These are phyloP conservation scores for Cyberlindnera bimundalis DNA, from an alignment of 805 yeast species.

Conservation along the genomic window DNA sequence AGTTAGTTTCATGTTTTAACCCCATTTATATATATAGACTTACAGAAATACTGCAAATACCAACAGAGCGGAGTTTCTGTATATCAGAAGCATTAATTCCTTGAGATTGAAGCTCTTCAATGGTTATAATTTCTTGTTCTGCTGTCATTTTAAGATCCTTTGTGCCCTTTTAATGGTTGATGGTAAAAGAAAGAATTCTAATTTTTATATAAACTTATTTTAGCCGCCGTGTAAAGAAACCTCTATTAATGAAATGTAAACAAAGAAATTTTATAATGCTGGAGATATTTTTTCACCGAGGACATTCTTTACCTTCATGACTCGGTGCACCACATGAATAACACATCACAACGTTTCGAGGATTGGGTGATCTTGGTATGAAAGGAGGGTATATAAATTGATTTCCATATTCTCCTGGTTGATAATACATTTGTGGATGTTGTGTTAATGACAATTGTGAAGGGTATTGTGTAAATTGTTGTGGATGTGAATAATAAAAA, in stretches of 20 bases:
- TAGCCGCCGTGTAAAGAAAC: too few relatives aligned
- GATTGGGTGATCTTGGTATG: neutral
- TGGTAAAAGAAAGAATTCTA: too few relatives aligned
- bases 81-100: slow-evolving; percentile 39
- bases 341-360: slow-evolving; percentile 4
- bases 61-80: slow-evolving; percentile 61
- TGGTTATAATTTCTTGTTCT: slow-evolving; percentile 31
- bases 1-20: too few relatives aligned
- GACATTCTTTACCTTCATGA: slow-evolving; percentile 19
- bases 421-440: neutral
- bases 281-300: too few relatives aligned
- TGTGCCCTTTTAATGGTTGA: too few relatives aligned
- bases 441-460: neutral
- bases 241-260: too few relatives aligned
- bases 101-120: slow-evolving; percentile 45
- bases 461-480: too few relatives aligned
- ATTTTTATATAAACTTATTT: too few relatives aligned
- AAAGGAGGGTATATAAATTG: slow-evolving; percentile 4
- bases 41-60: slow-evolving; percentile 64
- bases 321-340: slow-evolving; percentile 18
- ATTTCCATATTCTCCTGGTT: slow-evolving; percentile 8
- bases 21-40: too few relatives aligned
- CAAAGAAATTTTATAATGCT: too few relatives aligned
- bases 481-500: neutral
- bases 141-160: slow-evolving; percentile 20